These are phyloP conservation scores for Boletus subcaerulescens DNA, from an alignment of 768 basidiomycete species.

Conservation along the genomic window DNA sequence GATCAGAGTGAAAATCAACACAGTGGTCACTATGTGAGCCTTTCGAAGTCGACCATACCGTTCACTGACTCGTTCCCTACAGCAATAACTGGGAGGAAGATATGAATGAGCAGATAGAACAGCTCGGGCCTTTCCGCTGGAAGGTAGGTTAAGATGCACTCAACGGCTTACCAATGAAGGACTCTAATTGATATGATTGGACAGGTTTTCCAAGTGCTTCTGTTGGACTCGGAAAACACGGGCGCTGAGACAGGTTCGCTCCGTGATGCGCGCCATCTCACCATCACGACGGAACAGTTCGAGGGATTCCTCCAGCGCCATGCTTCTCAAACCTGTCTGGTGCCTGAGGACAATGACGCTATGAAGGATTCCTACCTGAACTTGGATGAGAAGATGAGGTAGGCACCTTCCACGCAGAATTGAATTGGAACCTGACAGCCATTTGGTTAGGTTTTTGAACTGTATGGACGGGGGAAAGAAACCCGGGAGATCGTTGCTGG, in stretches of 20 bases:
- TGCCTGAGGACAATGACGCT: not conserved
- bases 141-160: conserved; percentile 25
- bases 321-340: not conserved
- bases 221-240: conserved; percentile 37
- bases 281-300: conserved; percentile 18
- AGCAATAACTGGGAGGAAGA: conserved; percentile 41
- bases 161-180: too few relatives aligned
- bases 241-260: conserved; percentile 30
- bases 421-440: not conserved
- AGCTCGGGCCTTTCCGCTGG: conserved; percentile 37
- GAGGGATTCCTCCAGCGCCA: not conserved
- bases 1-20: conserved; percentile 39
- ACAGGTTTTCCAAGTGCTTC: conserved; percentile 37
- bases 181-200: not conserved
- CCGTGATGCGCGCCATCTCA: conserved; percentile 34
- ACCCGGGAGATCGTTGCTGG: not conserved
- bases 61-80: not conserved
- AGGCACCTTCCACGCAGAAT: not conserved
- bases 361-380: conserved; percentile 7
- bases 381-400: conserved; percentile 3
- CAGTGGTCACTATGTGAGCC: conserved; percentile 30
- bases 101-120: conserved; percentile 37
- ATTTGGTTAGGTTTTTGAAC: not conserved
- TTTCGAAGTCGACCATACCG: not conserved
- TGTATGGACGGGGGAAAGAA: conserved; percentile 2